Conservation (phyloP, 768 basidiomycete genomes). For the Agaricus subrufescens region DNA sequence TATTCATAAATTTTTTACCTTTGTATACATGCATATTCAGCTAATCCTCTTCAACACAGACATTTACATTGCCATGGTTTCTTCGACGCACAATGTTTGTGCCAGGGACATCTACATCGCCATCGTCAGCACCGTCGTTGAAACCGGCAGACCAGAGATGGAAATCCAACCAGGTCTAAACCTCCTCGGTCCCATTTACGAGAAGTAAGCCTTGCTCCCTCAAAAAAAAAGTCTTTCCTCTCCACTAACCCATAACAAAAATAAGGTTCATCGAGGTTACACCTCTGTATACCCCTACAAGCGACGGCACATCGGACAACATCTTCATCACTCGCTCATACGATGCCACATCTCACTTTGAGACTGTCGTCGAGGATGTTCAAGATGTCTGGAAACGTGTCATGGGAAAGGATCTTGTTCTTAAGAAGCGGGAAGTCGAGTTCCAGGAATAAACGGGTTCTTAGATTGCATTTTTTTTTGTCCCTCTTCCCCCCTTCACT, state of each 20-base stretch:
- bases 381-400: conserved; percentile 94
- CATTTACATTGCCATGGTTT: conserved; percentile 98
- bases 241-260: background rate
- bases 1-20: conserved; percentile 2
- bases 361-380: conserved; percentile 97
- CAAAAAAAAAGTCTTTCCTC: conserved; percentile 9
- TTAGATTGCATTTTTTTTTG: too few species aligned
- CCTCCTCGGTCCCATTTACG: conserved; percentile 87
- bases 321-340: conserved; percentile 98
- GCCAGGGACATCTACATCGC: conserved; percentile 94
- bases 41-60: conserved; percentile 40
- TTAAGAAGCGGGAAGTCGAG: conserved; percentile 84
- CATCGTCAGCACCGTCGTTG: conserved; percentile 97
- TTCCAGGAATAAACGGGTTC: conserved; percentile 38
- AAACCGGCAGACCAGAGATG: conserved; percentile 86
- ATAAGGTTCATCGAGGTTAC: conserved; percentile 85
- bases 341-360: conserved; percentile 98
- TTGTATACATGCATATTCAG: background rate
- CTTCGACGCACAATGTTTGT: conserved; percentile 95
- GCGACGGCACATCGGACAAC: conserved; percentile 76
- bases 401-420: conserved; percentile 67
- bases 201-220: conserved; percentile 61
- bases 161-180: conserved; percentile 92
- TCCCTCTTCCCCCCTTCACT: background rate
- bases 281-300: conserved; percentile 85